Conservation (phyloP, 2,329 filamentous ascomycete species). For the Pseudogymnoascus sp. region DNA sequence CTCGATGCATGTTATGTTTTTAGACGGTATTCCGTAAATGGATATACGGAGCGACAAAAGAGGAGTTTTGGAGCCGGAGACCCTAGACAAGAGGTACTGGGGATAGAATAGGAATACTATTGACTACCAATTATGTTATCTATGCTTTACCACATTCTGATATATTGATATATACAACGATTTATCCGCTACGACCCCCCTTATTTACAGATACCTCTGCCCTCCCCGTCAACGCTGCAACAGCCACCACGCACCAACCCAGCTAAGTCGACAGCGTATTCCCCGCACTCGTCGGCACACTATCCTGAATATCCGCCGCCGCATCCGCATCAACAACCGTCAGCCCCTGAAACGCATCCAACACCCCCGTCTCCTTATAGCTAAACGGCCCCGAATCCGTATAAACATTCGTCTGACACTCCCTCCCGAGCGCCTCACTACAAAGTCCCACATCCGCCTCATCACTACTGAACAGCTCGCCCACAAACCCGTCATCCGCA, state of each 20-base stretch:
- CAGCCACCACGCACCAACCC: background rate
- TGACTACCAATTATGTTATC: background rate
- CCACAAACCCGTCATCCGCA: background rate
- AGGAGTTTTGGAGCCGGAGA: background rate
- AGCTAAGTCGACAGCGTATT: constrained; percentile 9
- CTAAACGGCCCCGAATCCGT: constrained; percentile 22
- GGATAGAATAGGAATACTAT: background rate
- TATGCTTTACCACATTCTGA: too few relatives aligned
- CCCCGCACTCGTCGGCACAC: constrained; percentile 25
- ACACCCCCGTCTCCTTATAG: constrained; percentile 21
- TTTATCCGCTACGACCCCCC: background rate
- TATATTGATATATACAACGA: background rate
- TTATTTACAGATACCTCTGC: background rate
- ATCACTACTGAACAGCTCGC: constrained; percentile 15
- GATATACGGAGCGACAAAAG: background rate
- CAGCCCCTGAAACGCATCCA: constrained; percentile 22
- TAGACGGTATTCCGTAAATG: background rate
- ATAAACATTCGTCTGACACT: background rate
- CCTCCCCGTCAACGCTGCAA: background rate
- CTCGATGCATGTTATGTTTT: background rate
- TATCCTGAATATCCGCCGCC: constrained; percentile 20
- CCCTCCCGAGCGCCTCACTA: background rate
- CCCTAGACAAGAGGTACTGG: background rate
- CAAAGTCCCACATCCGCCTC: constrained; percentile 9
- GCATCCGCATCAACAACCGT: constrained; percentile 19